phyloP scores from a whole-genome alignment of 805 yeast genomes.

The Candida yuanshanica region DNA sequence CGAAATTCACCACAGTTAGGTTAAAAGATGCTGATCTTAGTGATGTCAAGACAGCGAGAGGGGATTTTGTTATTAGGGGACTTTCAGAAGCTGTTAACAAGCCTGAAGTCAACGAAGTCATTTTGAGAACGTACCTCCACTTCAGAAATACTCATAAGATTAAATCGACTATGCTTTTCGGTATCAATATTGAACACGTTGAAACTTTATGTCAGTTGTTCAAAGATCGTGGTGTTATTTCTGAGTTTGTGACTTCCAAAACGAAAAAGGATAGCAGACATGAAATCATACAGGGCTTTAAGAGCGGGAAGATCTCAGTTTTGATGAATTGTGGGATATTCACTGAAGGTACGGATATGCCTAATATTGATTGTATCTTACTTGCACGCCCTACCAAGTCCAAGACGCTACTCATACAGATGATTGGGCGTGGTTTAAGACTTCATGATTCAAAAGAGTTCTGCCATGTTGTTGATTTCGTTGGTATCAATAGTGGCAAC shows the following conservation, averaged over 20 bases:
- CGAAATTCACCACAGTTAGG: conserved; percentile 54
- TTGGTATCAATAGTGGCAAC: conserved; percentile 52
- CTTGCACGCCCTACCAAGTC: conserved; percentile 81
- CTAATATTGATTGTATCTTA: conserved; percentile 75
- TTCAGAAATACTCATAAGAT: conserved; percentile 33
- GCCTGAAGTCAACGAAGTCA: conserved; percentile 46
- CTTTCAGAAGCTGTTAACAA: conserved; percentile 54
- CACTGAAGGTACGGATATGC: conserved; percentile 94
- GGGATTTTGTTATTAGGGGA: conserved; percentile 50
- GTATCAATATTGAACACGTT: conserved; percentile 70
- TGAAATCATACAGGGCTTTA: conserved; percentile 50
- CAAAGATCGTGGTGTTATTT: conserved; percentile 53
- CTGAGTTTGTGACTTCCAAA: conserved; percentile 65
- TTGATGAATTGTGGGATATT: conserved; percentile 84
- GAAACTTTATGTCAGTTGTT: conserved; percentile 46
- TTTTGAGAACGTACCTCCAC: conserved; percentile 48
- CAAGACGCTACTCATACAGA: conserved; percentile 64
- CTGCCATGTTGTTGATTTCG: conserved; percentile 77
- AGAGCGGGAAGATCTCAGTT: conserved; percentile 58
- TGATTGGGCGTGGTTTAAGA: conserved; percentile 89
- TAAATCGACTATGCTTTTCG: conserved; percentile 69
- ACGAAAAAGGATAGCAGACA: conserved; percentile 51
- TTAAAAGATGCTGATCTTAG: conserved; percentile 38
- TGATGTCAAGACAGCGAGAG: conserved; percentile 23
- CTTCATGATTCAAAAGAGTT: conserved; percentile 50